These are phyloP conservation scores for Scenedesmus sp. DNA, from an alignment of 163 green algal species.

Conservation along the genomic window DNA sequence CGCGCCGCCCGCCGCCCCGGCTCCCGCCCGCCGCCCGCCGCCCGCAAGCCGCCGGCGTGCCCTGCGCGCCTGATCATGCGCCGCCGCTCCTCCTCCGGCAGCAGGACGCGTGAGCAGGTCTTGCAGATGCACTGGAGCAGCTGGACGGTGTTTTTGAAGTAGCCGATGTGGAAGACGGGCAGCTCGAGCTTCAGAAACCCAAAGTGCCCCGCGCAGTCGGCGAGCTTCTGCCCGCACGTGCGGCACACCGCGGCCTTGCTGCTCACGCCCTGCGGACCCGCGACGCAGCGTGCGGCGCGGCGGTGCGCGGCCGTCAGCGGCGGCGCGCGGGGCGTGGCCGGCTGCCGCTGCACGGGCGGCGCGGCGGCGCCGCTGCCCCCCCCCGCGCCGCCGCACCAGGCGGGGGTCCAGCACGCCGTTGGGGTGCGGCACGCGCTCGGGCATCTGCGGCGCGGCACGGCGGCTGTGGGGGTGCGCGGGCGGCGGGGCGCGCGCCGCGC, in stretches of 20 bases:
- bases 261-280: constrained; percentile 66
- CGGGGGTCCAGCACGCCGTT: constrained; percentile 90
- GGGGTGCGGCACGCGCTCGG: constrained; percentile 78
- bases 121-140: constrained; percentile 99
- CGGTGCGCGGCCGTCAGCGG: not conserved
- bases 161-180: constrained; percentile 97
- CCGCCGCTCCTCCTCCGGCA: constrained; percentile 80
- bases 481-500: too few species aligned
- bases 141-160: constrained; percentile 80
- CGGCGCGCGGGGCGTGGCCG: too few species aligned
- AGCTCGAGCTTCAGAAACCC: constrained; percentile 96
- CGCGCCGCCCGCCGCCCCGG: not conserved
- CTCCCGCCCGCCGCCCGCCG: not conserved
- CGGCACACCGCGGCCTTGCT: constrained; percentile 90
- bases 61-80: constrained; percentile 71
- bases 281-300: too few species aligned
- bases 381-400: constrained; percentile 61
- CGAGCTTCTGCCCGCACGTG: constrained; percentile 92
- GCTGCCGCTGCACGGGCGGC: not conserved
- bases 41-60: not conserved
- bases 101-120: constrained; percentile 88
- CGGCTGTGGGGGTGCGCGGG: too few species aligned
- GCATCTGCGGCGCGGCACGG: constrained; percentile 72
- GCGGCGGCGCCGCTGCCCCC: not conserved
- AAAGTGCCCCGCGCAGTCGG: constrained; percentile 97